Base-by-base conservation (phyloP, 306 rosid genomes). In the Alnus rubra region DNA sequence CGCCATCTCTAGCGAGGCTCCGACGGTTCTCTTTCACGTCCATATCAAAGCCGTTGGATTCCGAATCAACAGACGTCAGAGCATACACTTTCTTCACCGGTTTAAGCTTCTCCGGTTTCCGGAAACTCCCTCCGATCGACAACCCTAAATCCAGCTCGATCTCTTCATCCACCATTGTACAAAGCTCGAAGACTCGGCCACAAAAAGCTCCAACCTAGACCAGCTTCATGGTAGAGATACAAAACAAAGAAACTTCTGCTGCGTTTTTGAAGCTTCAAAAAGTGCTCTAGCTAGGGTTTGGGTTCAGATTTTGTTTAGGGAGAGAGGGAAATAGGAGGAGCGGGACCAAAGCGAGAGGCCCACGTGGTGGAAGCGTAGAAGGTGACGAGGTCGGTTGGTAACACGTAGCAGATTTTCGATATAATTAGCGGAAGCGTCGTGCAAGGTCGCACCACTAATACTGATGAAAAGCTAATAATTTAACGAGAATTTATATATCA, bases 121-220 rank as follows among this genome's bases (percentile, higher is more conserved):
- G 58, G 49, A 87, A 86, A 79, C 80, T 55, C 2, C 97, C 88
- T 1, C 97, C 97, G 0, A 91, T 88, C 7, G 97, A 86, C 70
- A 93, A 78, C 2, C 83, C 91, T 37, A 93, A 87, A 78, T 91
- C 98, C 2, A 93, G 90, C 73, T 87, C 92, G 1, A 88, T 23
- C 78, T 88, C 90, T n/a, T 84, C 90, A 33, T 79, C 82, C 86
- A 55, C 80, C 80, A 83, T 81, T 81, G 35, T 47, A 28, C 31
- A 11, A 23, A 23, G 6, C 35, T 23, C 35, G 7, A 58, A 39
- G 42, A 39, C 15, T 15, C 3, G 19, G 14, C 15, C 3, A 45
- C n/a, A 3, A 16, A 67, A 62, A 13, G 42, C 42, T 51, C 28
- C 15, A 37, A 28, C 14, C 48, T 77, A n/a, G 58, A 44, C 51